Evolutionary conservation across 805 yeast species (phyloP), one percentile per base, ranked within the genome.

Genomic region (Millerago galiae): DNA sequence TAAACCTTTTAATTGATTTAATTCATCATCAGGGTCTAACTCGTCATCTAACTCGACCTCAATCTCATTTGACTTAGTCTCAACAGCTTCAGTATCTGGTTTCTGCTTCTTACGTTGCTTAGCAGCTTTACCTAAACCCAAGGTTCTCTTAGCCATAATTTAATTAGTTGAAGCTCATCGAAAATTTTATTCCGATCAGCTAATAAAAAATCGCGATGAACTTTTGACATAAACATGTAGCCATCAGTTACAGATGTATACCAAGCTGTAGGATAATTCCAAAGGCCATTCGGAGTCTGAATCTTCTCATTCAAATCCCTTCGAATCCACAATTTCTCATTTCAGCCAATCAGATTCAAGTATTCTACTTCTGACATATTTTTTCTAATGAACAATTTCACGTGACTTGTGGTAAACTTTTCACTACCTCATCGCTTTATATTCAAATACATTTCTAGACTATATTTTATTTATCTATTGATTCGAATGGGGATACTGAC

Each of bases 21-120:
- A 55, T 52, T 86, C 93, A 58, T 88, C 89, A 46, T 83, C 81
- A 6, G 83, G 79, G 54, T 84, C 88, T 2, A 73, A 81, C 32
- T 75, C 81, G 30, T 78, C 86, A 12, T 72, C 79, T 17, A 90
- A 60, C 55, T 83, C 91, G 30, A 90, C 81, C 4, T 79, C 72
- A 26, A 79, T 63, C 52, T 79, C 75, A 52, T 47, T 61, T 11
- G 60, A 55, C 35, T 58, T 59, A 25, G 63, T 62, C 21, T 38
- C 35, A 10, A 30, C 21, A 9, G 41, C 32, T n/a, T 38, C 46
- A 25, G 44, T 46, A 5, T 27, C 38, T 16, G 44, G 15, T 30
- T 54, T 70, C 61, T 54, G 64, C 55, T 62, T 69, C 65, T 65
- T 71, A 53, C 66, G 67, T 37, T 63, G 59, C 58, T 79, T 72